A percentile compares a stretch with the other conserved stretches of the same genome.
Evolutionary conservation across 2,329 filamentous ascomycete species (phyloP).

Genomic region (Fusarium robinianum): DNA sequence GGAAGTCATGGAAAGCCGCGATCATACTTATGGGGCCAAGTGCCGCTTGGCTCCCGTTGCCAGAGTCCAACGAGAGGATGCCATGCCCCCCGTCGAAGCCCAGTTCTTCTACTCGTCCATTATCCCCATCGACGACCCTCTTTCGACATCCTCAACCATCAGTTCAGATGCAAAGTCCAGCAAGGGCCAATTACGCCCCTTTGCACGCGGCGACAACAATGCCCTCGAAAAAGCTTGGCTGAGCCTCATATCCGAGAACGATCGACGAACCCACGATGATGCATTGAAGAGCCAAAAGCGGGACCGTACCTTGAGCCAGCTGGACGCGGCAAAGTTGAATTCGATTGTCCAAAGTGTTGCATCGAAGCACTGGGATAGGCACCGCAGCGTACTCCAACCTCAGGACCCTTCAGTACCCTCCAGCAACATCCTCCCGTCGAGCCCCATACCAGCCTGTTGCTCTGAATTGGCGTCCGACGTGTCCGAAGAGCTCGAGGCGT

Average conservation of each 20-base stretch:
- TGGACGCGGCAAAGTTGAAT: slow-evolving; percentile 21
- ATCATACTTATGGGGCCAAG: slow-evolving; percentile 63
- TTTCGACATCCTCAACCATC: slow-evolving; percentile 66
- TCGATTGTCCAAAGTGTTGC: slow-evolving; percentile 51
- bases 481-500: slow-evolving; percentile 51
- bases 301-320: slow-evolving; percentile 10
- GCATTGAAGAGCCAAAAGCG: slow-evolving; percentile 28
- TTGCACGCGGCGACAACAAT: slow-evolving; percentile 77
- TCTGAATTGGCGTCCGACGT: slow-evolving; percentile 52
- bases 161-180: slow-evolving; percentile 54
- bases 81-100: slow-evolving; percentile 63
- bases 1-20: slow-evolving; percentile 26
- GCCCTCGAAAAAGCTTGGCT: slow-evolving; percentile 80
- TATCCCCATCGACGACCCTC: slow-evolving; percentile 83
- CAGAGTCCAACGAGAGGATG: slow-evolving; percentile 46
- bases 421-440: slow-evolving; percentile 38
- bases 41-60: slow-evolving; percentile 60
- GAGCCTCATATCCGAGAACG: slow-evolving; percentile 55
- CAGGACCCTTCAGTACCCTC: slow-evolving; percentile 39
- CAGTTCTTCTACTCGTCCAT: slow-evolving; percentile 87
- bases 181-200: slow-evolving; percentile 72
- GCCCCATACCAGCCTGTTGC: slow-evolving; percentile 52
- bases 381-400: slow-evolving; percentile 45
- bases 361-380: slow-evolving; percentile 52
- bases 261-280: slow-evolving; percentile 53